Percentiles rank a stretch among this genome's conserved stretches.
These are phyloP conservation scores for Tylopilus vinaceipallidus DNA, from an alignment of 768 basidiomycete species.

Conservation along the genomic window DNA sequence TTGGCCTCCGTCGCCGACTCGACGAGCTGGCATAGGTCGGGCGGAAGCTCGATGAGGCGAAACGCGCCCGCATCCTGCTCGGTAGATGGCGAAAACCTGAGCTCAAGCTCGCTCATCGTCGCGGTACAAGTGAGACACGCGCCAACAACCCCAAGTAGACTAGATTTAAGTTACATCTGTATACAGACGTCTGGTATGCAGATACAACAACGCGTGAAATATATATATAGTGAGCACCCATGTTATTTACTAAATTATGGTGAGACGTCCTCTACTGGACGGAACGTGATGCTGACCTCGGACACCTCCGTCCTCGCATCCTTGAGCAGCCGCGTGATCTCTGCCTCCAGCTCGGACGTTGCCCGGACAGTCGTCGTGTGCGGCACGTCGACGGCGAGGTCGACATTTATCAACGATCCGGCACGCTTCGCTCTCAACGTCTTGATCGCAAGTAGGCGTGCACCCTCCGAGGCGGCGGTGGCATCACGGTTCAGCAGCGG, in stretches of 20 bases:
- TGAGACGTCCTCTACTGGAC: slow-evolving; percentile 42
- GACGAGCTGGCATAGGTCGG: slow-evolving; percentile 61
- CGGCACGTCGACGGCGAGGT: slow-evolving; percentile 75
- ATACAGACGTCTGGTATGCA: no score
- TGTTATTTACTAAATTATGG: no score
- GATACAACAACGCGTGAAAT: neutral
- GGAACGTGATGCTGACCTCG: slow-evolving; percentile 70
- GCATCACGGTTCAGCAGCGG: slow-evolving; percentile 44
- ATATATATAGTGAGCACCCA: no score
- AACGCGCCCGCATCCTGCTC: slow-evolving; percentile 51
- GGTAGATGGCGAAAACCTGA: slow-evolving; percentile 52
- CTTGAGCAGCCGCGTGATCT: slow-evolving; percentile 56
- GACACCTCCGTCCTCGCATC: slow-evolving; percentile 60
- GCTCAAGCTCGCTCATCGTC: slow-evolving; percentile 32
- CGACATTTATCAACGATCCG: slow-evolving; percentile 80
- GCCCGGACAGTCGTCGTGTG: slow-evolving; percentile 54
- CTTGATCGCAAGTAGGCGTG: slow-evolving; percentile 43
- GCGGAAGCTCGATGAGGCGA: slow-evolving; percentile 71
- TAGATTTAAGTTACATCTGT: no score
- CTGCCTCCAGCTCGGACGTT: slow-evolving; percentile 56
- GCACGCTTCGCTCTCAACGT: slow-evolving; percentile 72
- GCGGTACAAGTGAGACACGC: neutral
- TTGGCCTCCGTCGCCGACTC: slow-evolving; percentile 47
- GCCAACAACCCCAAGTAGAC: no score
- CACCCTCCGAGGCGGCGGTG: neutral